Evolutionary conservation across 2,329 filamentous ascomycete species (phyloP).

Genomic region (Beauveria caledonica): DNA sequence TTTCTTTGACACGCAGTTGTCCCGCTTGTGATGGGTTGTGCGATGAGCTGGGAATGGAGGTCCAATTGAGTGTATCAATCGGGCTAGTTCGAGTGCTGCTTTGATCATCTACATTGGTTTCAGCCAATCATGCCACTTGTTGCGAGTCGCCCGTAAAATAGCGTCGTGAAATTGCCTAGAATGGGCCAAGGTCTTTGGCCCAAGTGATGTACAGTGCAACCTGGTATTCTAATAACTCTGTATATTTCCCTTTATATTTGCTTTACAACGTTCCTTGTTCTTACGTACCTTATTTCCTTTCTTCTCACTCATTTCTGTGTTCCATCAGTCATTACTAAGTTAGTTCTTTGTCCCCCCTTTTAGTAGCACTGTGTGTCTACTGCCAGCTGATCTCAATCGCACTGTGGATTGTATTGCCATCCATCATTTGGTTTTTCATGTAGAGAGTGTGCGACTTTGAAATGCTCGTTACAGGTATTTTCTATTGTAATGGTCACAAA

Average conservation of each 20-base stretch:
- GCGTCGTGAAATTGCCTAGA: not conserved
- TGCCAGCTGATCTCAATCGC: too few relatives aligned
- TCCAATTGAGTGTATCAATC: not conserved
- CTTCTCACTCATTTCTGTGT: too few relatives aligned
- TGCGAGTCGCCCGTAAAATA: not conserved
- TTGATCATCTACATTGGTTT: not conserved
- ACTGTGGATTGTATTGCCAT: too few relatives aligned
- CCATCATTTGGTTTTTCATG: too few relatives aligned
- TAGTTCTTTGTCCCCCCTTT: too few relatives aligned
- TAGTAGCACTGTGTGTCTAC: too few relatives aligned
- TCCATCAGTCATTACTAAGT: too few relatives aligned
- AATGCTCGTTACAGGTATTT: too few relatives aligned
- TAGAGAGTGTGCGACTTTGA: too few relatives aligned
- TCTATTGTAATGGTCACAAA: too few relatives aligned
- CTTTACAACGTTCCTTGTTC: too few relatives aligned
- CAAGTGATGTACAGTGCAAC: not conserved
- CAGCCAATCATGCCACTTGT: not conserved
- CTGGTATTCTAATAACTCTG: not conserved
- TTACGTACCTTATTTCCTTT: too few relatives aligned
- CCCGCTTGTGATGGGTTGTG: not conserved
- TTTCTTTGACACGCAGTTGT: not conserved
- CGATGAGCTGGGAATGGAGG: not conserved
- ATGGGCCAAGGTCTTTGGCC: not conserved
- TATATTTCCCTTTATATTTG: not conserved
- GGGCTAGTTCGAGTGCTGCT: not conserved